Evolutionary conservation across 1,284 basidiomycete genomes (phyloP), one percentile per base, ranked within the genome.

Genomic region (Porogramme epimiltina): DNA sequence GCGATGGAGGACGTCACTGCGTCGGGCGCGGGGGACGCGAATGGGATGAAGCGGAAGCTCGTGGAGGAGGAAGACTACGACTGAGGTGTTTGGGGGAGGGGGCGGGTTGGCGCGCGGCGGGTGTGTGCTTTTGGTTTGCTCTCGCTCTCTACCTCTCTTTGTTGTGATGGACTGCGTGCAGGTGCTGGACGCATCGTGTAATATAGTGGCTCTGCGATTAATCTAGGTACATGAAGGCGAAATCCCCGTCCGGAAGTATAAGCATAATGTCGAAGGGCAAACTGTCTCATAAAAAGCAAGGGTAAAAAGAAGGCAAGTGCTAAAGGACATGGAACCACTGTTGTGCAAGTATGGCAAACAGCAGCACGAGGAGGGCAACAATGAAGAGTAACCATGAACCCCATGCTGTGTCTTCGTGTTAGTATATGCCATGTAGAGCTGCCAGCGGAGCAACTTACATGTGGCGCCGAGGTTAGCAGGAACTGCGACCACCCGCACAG

Each of bases 41-140:
- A 85, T 58, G 88, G 86, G 19, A 73, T 83, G 41, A 90, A 89
- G 66, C 76, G 90, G 37, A 90, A 91, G 66, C 68, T 91, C 44
- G 85, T 91, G 1, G 89, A 92, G 66, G 90, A 91, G 60, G 89
- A 92, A 57, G 89, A 93, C 65, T 92, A 92, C 59, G 89, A 91
- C 67, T 91, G 49, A 18, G n/a, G 22, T 24, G 15, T n/a, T n/a
- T n/a, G n/a, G 5, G 22, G 22, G 28, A 8, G 28, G 28, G 9
- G 28, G 15, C 28, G 28, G 28, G 9, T 8, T 15, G 15, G 15
- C 9, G 23, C 9, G 37, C 24, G 37, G 37, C 33, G 18, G 24
- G n/a, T 18, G 25, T 33, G 9, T 26, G 49, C 25, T 36, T n/a
- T n/a, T n/a, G n/a, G n/a, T n/a, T n/a, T n/a, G n/a, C n/a, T n/a